Percentiles rank a stretch among this genome's conserved stretches.
Evolutionary conservation across 495 filamentous ascomycete species (phyloP).

Genomic region (Aspergillus affinis): DNA sequence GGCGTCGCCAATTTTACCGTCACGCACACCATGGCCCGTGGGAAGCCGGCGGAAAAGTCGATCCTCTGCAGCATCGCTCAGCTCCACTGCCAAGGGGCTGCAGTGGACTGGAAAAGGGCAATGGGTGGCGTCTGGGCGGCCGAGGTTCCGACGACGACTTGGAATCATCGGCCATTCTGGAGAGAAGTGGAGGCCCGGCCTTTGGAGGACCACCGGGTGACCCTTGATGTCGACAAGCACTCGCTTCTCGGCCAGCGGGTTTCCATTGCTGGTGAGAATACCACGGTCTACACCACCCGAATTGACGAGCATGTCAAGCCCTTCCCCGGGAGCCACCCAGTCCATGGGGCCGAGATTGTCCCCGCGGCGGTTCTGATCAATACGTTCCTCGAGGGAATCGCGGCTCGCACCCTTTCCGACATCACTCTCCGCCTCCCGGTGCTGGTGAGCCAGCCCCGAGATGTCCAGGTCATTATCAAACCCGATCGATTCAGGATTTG

Average conservation of each 20-base stretch:
- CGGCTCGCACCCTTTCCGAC: conserved; percentile 17
- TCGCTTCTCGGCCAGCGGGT: conserved; percentile 31
- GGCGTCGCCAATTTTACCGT: conserved; percentile 30
- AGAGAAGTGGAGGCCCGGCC: conserved; percentile 37
- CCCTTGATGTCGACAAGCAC: conserved; percentile 34
- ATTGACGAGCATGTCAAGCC: conserved; percentile 33
- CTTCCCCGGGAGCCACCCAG: conserved; percentile 33
- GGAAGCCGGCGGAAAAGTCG: conserved; percentile 11
- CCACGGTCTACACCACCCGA: conserved; percentile 24
- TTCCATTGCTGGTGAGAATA: conserved; percentile 26
- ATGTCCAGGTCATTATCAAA: conserved; percentile 35
- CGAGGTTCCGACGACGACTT: conserved; percentile 47
- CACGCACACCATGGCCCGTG: conserved; percentile 35
- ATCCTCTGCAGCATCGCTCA: conserved; percentile 28
- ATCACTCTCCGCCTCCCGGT: conserved; percentile 32
- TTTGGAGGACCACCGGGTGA: background rate
- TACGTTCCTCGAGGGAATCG: conserved; percentile 35
- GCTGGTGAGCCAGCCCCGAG: conserved; percentile 30
- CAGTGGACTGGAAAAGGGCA: conserved; percentile 43
- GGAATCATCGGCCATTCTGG: conserved; percentile 54
- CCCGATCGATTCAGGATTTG: conserved; percentile 23
- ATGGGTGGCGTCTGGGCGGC: conserved; percentile 39
- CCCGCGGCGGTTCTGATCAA: conserved; percentile 41
- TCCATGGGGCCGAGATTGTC: conserved; percentile 41
- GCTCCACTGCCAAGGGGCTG: conserved; percentile 43